These are phyloP conservation scores for Acarospora socialis DNA, from an alignment of 2,329 filamentous ascomycete species.

Conservation along the genomic window DNA sequence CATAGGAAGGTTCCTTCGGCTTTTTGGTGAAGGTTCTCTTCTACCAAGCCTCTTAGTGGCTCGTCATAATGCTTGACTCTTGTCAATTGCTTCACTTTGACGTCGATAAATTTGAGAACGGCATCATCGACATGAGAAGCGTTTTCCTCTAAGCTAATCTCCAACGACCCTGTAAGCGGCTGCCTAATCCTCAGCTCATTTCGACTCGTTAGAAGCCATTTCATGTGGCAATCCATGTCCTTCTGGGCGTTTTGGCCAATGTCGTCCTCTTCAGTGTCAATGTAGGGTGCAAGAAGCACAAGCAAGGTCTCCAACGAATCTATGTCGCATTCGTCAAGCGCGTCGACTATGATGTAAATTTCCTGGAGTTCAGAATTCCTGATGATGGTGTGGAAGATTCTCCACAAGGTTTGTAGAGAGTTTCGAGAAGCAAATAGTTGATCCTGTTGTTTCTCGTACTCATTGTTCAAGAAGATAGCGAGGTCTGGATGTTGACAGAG, in stretches of 20 bases:
- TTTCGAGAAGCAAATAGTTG: neutral
- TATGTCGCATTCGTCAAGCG: conserved; percentile 31
- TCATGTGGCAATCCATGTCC: too few relatives aligned
- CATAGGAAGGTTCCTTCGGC: conserved; percentile 27
- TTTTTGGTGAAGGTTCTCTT: conserved; percentile 16
- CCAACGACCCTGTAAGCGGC: conserved; percentile 15
- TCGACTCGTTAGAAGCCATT: conserved; percentile 34
- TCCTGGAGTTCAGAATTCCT: conserved; percentile 19
- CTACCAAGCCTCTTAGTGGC: conserved; percentile 10
- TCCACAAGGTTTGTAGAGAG: conserved; percentile 20
- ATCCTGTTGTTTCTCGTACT: conserved; percentile 1
- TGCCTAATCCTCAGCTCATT: conserved; percentile 26
- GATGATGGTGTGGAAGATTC: conserved; percentile 29
- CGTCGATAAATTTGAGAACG: conserved; percentile 14
- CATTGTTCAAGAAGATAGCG: neutral
- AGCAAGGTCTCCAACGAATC: conserved; percentile 22
- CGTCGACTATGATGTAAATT: conserved; percentile 30
- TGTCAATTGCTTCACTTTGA: conserved; percentile 14
- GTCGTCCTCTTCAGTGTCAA: conserved; percentile 11
- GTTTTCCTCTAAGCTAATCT: conserved; percentile 19
- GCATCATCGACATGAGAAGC: conserved; percentile 11
- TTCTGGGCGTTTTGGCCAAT: too few relatives aligned
- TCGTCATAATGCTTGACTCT: conserved; percentile 15
- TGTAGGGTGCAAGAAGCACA: conserved; percentile 23
- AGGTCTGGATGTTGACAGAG: conserved; percentile 2